Evolutionary conservation across 257 asterid species (phyloP).

Genomic region (Penstemon davidsonii): DNA sequence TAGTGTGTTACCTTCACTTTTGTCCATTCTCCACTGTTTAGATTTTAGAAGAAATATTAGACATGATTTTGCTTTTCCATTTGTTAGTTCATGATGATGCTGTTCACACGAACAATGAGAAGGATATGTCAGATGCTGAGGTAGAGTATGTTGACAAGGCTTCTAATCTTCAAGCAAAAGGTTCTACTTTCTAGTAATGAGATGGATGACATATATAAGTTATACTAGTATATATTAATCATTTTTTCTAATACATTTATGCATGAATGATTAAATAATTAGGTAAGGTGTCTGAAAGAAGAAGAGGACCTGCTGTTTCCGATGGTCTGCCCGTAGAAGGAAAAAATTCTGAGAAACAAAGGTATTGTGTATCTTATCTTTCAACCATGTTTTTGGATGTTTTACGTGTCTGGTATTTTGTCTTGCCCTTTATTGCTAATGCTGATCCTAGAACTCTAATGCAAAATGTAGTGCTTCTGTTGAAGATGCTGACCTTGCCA

Average conservation of each 20-base stretch:
- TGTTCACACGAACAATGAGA: constrained; percentile 34
- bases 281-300: constrained; percentile 39
- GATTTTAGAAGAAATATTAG: background rate
- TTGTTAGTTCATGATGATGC: constrained; percentile 44
- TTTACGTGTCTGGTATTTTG: too few relatives aligned
- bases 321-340: constrained; percentile 39
- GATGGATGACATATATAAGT: constrained; percentile 13
- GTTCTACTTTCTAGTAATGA: constrained; percentile 34
- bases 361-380: constrained; percentile 34
- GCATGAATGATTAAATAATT: background rate
- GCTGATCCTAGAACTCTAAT: constrained; percentile 25
- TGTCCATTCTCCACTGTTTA: background rate
- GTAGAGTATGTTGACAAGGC: constrained; percentile 42
- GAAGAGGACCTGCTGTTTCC: constrained; percentile 30
- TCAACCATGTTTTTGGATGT: too few relatives aligned
- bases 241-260: background rate
- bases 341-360: constrained; percentile 62
- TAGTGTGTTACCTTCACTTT: background rate
- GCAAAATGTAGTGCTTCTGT: constrained; percentile 59
- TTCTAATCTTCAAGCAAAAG: constrained; percentile 43
- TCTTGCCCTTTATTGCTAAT: background rate
- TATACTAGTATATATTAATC: background rate
- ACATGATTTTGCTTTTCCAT: constrained; percentile 10
- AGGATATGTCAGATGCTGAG: constrained; percentile 30
- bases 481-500: constrained; percentile 81